Conservation (phyloP, 805 yeast genomes). For the Candida ulmi region DNA sequence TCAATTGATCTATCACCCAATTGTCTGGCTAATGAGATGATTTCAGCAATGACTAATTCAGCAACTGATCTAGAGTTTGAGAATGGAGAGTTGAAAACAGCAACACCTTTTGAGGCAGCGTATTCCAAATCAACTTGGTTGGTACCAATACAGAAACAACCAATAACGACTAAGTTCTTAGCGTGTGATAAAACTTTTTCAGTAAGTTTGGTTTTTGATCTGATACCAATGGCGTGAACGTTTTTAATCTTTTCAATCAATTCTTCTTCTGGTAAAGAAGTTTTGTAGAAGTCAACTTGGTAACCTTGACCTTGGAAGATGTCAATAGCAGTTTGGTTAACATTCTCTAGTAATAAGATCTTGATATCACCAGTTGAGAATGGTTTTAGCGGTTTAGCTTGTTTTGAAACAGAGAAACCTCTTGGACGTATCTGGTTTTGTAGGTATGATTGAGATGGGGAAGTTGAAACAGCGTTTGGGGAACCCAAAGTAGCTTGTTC, state of each 20-base stretch:
- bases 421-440: conserved; percentile 39
- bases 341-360: conserved; percentile 86
- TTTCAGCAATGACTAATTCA: conserved; percentile 92
- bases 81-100: conserved; percentile 97
- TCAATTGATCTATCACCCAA: conserved; percentile 95
- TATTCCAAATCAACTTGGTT: conserved; percentile 91
- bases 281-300: conserved; percentile 91
- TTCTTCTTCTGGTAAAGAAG: conserved; percentile 87
- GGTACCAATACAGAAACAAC: conserved; percentile 99
- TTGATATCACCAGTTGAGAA: conserved; percentile 94
- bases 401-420: conserved; percentile 36
- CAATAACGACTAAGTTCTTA: conserved; percentile 81
- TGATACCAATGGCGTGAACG: conserved; percentile 95
- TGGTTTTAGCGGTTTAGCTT: conserved; percentile 79
- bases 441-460: conserved; percentile 71
- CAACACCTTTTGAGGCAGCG: conserved; percentile 90
- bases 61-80: conserved; percentile 98
- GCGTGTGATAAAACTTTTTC: conserved; percentile 78
- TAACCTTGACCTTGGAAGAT: conserved; percentile 88
- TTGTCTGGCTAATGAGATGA: conserved; percentile 92
- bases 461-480: conserved; percentile 73
- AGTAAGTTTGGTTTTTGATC: conserved; percentile 92
- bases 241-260: conserved; percentile 88
- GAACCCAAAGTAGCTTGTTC: conserved; percentile 49
- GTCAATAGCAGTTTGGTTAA: conserved; percentile 85